Base-by-base conservation (phyloP, 169 alveolate genomes). In the Plasmodium knowlesi region DNA sequence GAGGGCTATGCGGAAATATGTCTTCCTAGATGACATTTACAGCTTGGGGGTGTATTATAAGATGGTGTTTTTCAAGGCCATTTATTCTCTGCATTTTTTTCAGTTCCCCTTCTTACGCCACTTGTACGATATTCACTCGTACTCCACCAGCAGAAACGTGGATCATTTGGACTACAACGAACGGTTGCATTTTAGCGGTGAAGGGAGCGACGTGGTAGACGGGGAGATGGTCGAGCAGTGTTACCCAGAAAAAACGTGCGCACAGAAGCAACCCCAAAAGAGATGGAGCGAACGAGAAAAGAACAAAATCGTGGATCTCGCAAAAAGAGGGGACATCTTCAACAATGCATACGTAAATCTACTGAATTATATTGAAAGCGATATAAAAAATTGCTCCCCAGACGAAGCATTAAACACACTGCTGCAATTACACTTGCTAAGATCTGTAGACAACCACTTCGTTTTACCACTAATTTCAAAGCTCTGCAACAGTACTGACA, bases 371-470 rank as follows among this genome's bases (percentile, higher is more conserved):
- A 89, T 89, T 80, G 94, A 89, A 28, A 37, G 32, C 34, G 82
- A 82, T 57, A 89, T 89, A 89, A 57, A 67, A 89, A 89, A 89
- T 46, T 79, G 83, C 54, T 30, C 94, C 71, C 34, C 82, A 25
- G 94, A 89, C 19, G 91, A 89, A 73, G 83, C 41, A 22, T 41
- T 89, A 78, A 89, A 89, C 53, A 81, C 83, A 19, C 73, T 89
- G 53, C 70, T 79, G 14, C 83, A 89, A 19, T 41, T 89, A 83
- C 90, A 89, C 82, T 80, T 89, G 43, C 34, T 80, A 32, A 89
- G 91, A 89, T 80, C 41, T 78, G 32, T 89, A 22, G 94, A 89
- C 73, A 89, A 78, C 41, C 94, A 89, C 82, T 89, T 89, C 72
- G 72, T 46, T 22, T 41, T 89, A 16, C 32, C 76, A 8, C 50